phyloP scores from a whole-genome alignment of 257 asterid genomes.

The Nemophila menziesii region DNA sequence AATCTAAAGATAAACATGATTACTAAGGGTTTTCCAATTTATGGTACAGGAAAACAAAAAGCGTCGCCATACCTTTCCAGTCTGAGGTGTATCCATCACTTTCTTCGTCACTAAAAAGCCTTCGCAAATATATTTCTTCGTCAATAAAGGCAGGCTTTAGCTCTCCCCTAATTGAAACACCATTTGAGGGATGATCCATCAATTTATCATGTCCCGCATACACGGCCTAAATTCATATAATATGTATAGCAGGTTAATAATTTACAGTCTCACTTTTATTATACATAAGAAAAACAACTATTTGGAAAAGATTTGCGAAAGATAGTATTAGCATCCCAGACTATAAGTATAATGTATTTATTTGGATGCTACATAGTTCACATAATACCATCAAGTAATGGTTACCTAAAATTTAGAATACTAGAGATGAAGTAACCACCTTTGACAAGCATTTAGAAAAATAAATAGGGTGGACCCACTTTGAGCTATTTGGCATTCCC shows the following conservation, averaged over 20 bases:
- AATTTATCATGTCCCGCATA: constrained; percentile 34
- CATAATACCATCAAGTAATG: constrained; percentile 7
- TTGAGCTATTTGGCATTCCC: constrained; percentile 48
- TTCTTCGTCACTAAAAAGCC: constrained; percentile 42
- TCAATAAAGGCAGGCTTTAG: constrained; percentile 52
- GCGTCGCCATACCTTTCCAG: constrained; percentile 26
- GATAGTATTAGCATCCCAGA: background rate
- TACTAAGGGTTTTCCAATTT: background rate
- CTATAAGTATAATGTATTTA: background rate
- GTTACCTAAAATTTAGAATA: constrained; percentile 8
- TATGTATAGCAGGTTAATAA: background rate
- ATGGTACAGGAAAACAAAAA: background rate
- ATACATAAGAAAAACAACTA: background rate
- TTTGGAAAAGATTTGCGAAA: background rate
- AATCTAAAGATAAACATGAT: constrained; percentile 5
- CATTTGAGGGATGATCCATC: constrained; percentile 62
- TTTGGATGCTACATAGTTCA: no score
- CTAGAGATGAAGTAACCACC: constrained; percentile 27
- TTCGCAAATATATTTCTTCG: constrained; percentile 50
- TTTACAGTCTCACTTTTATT: background rate
- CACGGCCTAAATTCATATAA: constrained; percentile 32
- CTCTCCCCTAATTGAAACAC: constrained; percentile 60
- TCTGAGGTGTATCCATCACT: constrained; percentile 33
- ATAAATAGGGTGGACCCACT: constrained; percentile 57
- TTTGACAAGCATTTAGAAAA: constrained; percentile 67